These are phyloP conservation scores for Violaceomyces palustris DNA, from an alignment of 1,284 basidiomycete species.

Conservation along the genomic window DNA sequence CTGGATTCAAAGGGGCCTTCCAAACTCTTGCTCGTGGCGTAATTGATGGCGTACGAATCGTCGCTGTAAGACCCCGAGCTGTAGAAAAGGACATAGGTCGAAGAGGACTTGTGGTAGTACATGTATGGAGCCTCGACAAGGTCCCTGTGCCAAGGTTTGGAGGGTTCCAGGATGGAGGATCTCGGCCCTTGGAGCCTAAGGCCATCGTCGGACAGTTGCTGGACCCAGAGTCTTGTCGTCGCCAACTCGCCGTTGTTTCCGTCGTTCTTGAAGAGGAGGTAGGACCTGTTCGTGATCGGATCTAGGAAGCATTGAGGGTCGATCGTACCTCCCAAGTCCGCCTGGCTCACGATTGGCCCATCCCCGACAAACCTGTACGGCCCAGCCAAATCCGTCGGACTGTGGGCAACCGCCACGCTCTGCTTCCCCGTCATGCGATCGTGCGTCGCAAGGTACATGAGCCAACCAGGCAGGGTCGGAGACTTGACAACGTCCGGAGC, in stretches of 20 bases:
- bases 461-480: slow-evolving; percentile 24
- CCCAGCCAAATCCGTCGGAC: slow-evolving; percentile 16
- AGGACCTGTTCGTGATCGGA: slow-evolving; percentile 21
- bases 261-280: slow-evolving; percentile 29
- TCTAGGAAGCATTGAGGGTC: slow-evolving; percentile 42
- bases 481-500: slow-evolving; percentile 36
- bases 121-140: slow-evolving; percentile 41
- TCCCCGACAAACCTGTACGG: slow-evolving; percentile 32
- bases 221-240: slow-evolving; percentile 26
- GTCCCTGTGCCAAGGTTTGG: slow-evolving; percentile 18
- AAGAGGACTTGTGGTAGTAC: slow-evolving; percentile 16
- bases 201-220: slow-evolving; percentile 33
- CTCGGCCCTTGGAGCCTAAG: slow-evolving; percentile 28
- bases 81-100: slow-evolving; percentile 41
- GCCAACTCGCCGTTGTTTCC: background rate
- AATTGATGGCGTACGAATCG: no score
- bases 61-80: slow-evolving; percentile 35
- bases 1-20: no score
- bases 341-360: slow-evolving; percentile 29
- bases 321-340: slow-evolving; percentile 26
- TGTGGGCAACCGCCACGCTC: slow-evolving; percentile 37
- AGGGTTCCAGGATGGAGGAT: slow-evolving; percentile 24
- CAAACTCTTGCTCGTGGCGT: no score
- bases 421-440: slow-evolving; percentile 24
- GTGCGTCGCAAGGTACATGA: slow-evolving; percentile 37